phyloP scores from a whole-genome alignment of 2,329 filamentous ascomycete genomes.

The Diaporthe batatas region DNA sequence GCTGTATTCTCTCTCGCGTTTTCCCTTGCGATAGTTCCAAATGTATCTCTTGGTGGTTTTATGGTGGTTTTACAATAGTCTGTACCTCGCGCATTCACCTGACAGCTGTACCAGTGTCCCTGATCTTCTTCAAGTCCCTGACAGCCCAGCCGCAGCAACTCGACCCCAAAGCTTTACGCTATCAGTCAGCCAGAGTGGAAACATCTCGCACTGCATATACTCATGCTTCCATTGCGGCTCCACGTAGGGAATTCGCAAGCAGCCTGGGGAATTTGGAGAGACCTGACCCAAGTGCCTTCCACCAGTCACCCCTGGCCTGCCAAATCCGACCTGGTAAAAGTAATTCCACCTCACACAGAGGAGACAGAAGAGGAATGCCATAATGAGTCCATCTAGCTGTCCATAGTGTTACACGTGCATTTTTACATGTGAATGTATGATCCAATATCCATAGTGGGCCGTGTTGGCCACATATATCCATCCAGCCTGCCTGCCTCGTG shows the following conservation, averaged over 20 bases:
- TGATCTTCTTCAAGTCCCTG: too few species aligned
- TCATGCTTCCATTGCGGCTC: neutral
- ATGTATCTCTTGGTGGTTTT: neutral
- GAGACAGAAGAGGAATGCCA: constrained; percentile 27
- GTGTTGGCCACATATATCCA: constrained; percentile 31
- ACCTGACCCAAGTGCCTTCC: too few species aligned
- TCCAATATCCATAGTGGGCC: constrained; percentile 36
- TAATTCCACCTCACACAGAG: neutral
- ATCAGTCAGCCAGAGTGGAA: neutral
- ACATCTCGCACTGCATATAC: neutral
- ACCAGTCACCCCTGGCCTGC: neutral
- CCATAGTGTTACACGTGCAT: constrained; percentile 52
- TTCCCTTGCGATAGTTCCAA: neutral
- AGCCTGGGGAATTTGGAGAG: too few species aligned
- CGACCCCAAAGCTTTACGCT: too few species aligned
- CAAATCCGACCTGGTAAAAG: neutral
- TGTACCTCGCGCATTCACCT: neutral
- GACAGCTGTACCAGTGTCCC: neutral
- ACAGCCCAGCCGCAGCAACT: too few species aligned
- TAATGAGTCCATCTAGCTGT: constrained; percentile 44
- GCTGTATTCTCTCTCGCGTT: neutral
- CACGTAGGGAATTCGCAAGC: neutral
- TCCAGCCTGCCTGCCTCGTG: constrained; percentile 14
- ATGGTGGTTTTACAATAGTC: neutral
- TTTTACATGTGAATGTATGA: constrained; percentile 47